Percentiles rank a stretch among this genome's conserved stretches.
phyloP scores from a whole-genome alignment of 163 green algal genomes.

The Volvox carteri region DNA sequence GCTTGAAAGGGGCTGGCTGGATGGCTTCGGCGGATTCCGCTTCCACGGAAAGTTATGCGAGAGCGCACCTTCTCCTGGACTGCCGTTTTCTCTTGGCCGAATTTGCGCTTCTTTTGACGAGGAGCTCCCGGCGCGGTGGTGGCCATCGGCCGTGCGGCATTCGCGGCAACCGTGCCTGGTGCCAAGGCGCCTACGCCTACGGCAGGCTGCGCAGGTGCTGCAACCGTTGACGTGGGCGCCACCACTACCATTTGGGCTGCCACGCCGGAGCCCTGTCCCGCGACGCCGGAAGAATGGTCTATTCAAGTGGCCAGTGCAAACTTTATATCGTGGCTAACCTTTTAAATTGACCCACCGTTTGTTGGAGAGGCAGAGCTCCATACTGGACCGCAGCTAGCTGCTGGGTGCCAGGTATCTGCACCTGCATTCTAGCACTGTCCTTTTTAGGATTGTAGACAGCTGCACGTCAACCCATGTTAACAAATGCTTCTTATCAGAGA shows the following conservation, averaged over 20 bases:
- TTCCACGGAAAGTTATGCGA: no score
- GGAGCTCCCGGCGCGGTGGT: neutral
- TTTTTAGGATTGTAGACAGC: no score
- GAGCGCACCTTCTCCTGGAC: conserved; percentile 26
- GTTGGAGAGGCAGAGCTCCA: neutral
- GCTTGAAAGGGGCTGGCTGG: no score
- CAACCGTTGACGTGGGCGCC: neutral
- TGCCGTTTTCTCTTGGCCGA: neutral
- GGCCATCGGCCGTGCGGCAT: neutral
- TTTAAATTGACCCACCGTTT: neutral
- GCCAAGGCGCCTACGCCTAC: neutral
- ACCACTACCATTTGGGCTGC: conserved; percentile 5
- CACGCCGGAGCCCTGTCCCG: neutral
- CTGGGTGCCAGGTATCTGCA: conserved; percentile 18
- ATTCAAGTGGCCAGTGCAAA: neutral
- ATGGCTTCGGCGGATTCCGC: no score
- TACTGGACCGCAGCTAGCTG: conserved; percentile 28
- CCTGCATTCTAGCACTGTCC: no score
- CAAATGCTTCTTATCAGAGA: no score
- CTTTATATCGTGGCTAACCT: neutral
- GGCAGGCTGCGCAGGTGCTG: neutral
- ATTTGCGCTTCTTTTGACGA: conserved; percentile 38
- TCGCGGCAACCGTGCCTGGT: neutral
- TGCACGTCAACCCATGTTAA: no score
- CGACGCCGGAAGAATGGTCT: neutral